A percentile compares a stretch with the other conserved stretches of the same genome.
These are phyloP conservation scores for Didymella exigua DNA, from an alignment of 2,329 filamentous ascomycete species.

Conservation along the genomic window DNA sequence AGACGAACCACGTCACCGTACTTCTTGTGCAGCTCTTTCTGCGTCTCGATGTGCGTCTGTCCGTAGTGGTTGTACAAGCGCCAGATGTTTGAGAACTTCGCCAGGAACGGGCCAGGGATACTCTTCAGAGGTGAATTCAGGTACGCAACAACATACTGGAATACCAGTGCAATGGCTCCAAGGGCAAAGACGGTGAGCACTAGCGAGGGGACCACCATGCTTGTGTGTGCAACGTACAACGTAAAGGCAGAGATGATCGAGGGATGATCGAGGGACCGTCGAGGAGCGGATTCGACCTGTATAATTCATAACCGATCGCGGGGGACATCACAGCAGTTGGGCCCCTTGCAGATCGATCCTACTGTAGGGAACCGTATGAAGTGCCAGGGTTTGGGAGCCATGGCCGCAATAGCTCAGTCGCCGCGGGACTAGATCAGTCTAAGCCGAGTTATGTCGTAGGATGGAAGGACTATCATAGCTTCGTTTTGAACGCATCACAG, in stretches of 20 bases:
- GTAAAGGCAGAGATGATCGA: neutral
- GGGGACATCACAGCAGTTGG: neutral
- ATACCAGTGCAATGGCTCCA: constrained; percentile 19
- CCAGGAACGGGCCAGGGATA: constrained; percentile 41
- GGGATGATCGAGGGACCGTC: neutral
- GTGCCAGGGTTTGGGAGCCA: neutral
- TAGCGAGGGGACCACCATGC: constrained; percentile 18
- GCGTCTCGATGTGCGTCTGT: constrained; percentile 39
- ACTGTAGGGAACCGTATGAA: neutral
- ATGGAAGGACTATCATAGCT: neutral
- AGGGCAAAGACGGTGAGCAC: constrained; percentile 23
- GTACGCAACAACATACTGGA: constrained; percentile 32
- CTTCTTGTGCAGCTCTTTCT: constrained; percentile 36
- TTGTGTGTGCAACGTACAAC: constrained; percentile 11
- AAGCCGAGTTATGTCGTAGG: neutral
- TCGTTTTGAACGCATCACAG: neutral
- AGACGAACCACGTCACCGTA: constrained; percentile 39
- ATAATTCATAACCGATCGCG: constrained; percentile 10
- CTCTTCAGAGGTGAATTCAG: constrained; percentile 38
- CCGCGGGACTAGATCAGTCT: neutral
- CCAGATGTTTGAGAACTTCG: constrained; percentile 44
- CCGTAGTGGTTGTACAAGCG: constrained; percentile 37
- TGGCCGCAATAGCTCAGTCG: neutral
- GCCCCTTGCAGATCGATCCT: constrained; percentile 4
- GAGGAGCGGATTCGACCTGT: constrained; percentile 13